A percentile compares a stretch with the other conserved stretches of the same genome.
These are phyloP conservation scores for bread wheat (Triticum aestivum) DNA, from an alignment of 176 grass and related monocot species.

Conservation along the genomic window IWGSC_CS_RefSeq_v2.1 NC_057804.1:408398407-408398906, in stretches of 20 bases:
- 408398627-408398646: conserved; percentile 92
- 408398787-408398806: neutral
- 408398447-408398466: conserved; percentile 45
- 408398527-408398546: conserved; percentile 86
- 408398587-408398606: conserved; percentile 83
- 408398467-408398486: conserved; percentile 47
- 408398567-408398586: conserved; percentile 56
- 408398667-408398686: conserved; percentile 32
- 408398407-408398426: conserved; percentile 72
- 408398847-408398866: conserved; percentile 52
- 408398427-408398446: conserved; percentile 64
- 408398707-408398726: conserved; percentile 71
- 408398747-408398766: conserved; percentile 72
- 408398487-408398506: conserved; percentile 84
- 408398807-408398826: neutral
- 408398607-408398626: conserved; percentile 84
- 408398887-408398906: conserved; percentile 53
- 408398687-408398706: conserved; percentile 42
- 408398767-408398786: conserved; percentile 41
- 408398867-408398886: conserved; percentile 42
- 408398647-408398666: conserved; percentile 80
- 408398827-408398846: conserved; percentile 25
- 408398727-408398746: conserved; percentile 40
- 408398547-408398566: neutral
- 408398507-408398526: conserved; percentile 91